These are phyloP conservation scores for Hura crepitans DNA, from an alignment of 441 rosid species.

Conservation along the genomic window DNA sequence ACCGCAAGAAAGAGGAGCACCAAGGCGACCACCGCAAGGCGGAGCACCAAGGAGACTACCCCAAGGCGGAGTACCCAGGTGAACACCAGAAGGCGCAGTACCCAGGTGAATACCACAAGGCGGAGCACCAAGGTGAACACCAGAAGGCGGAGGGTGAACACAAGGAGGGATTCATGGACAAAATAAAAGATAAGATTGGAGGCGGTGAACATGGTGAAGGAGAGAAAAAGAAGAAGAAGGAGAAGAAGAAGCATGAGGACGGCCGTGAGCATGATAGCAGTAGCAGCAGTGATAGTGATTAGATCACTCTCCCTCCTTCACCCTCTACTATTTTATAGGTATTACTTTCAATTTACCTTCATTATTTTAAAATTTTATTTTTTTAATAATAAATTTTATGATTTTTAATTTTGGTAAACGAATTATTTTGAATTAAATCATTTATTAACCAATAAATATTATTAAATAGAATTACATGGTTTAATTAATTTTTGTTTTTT, in stretches of 20 bases:
- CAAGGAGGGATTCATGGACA: constrained; percentile 58
- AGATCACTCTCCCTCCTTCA: not conserved
- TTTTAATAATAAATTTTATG: no score
- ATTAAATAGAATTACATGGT: no score
- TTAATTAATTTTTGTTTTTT: not conserved
- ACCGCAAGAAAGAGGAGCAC: constrained; percentile 36
- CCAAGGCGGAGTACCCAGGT: constrained; percentile 27
- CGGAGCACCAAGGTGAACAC: constrained; percentile 13
- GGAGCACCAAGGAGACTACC: constrained; percentile 30
- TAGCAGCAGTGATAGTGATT: constrained; percentile 62
- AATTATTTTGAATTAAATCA: no score
- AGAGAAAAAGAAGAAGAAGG: constrained; percentile 35
- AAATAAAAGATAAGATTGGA: constrained; percentile 68
- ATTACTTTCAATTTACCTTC: no score
- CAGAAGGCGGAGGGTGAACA: constrained; percentile 15
- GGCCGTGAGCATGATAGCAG: constrained; percentile 34
- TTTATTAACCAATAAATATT: not conserved
- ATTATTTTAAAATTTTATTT: no score
- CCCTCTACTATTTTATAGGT: no score
- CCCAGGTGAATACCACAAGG: not conserved
- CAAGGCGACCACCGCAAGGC: no score
- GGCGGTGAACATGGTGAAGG: constrained; percentile 32
- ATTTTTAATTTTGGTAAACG: no score
- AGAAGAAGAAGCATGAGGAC: constrained; percentile 49
- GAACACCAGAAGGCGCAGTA: not conserved